phyloP scores from a whole-genome alignment of 2,329 filamentous ascomycete genomes.

The Scortechinia acanthostroma region DNA sequence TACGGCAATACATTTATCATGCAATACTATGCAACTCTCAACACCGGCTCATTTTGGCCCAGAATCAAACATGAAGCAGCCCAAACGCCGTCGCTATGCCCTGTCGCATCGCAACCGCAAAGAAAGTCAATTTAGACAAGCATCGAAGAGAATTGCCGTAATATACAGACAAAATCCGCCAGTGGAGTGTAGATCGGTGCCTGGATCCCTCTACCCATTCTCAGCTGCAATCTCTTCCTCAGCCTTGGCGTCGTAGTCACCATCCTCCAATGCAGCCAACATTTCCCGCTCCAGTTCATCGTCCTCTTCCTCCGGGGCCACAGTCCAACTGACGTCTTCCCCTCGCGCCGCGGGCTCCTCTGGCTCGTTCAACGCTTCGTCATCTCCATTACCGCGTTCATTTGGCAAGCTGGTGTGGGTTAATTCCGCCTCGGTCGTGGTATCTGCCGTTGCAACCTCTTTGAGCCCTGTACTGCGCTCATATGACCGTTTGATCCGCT shows the following conservation, averaged over 20 bases:
- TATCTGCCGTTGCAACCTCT: not conserved
- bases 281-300: slow-evolving; percentile 36
- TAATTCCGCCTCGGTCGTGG: not conserved
- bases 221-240: not conserved
- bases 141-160: not conserved
- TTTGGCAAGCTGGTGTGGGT: slow-evolving; percentile 3
- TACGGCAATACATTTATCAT: no score
- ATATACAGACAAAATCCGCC: not conserved
- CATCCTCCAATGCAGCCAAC: slow-evolving; percentile 29
- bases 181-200: no score
- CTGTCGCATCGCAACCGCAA: not conserved
- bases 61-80: no score
- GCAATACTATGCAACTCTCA: no score
- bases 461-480: slow-evolving; percentile 5
- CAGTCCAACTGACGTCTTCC: slow-evolving; percentile 12
- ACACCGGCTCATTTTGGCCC: no score
- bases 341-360: slow-evolving; percentile 17
- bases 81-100: not conserved
- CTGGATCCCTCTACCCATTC: not conserved
- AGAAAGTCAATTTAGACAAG: not conserved
- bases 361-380: slow-evolving; percentile 19
- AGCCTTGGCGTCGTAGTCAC: slow-evolving; percentile 14
- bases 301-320: slow-evolving; percentile 29
- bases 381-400: slow-evolving; percentile 7
- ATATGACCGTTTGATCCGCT: slow-evolving; percentile 3